Percentiles rank a stretch among this genome's conserved stretches.
Conservation (phyloP, 2,329 filamentous ascomycete species). For the Claviceps pazoutovae region DNA sequence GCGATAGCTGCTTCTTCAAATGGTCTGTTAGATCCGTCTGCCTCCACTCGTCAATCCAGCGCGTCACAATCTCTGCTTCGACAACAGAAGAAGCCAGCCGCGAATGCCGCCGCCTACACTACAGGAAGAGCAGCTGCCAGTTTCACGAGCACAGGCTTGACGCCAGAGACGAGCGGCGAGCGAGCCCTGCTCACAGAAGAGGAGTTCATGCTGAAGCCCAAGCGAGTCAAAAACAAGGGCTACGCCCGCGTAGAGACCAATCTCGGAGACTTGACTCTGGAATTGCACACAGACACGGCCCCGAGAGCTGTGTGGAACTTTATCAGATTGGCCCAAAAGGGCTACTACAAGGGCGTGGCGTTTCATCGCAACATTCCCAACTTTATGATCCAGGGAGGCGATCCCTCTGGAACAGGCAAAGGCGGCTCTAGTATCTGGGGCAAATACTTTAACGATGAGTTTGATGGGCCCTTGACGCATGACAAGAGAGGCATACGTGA, state of each 20-base stretch:
- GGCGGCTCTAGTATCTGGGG: conserved; percentile 90
- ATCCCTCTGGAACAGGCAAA: conserved; percentile 80
- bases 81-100: conserved; percentile 48
- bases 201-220: conserved; percentile 90
- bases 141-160: conserved; percentile 89
- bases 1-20: conserved; percentile 22
- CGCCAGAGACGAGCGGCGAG: conserved; percentile 78
- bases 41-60: conserved; percentile 2
- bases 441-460: conserved; percentile 86
- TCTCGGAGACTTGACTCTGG: conserved; percentile 71
- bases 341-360: conserved; percentile 70
- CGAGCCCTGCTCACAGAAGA: conserved; percentile 80
- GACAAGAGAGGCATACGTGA: conserved; percentile 54
- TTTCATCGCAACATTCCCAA: conserved; percentile 92
- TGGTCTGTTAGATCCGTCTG: conserved; percentile 5
- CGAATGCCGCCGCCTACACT: conserved; percentile 82
- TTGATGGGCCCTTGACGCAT: conserved; percentile 80
- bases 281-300: conserved; percentile 80
- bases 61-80: conserved; percentile 27
- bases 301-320: conserved; percentile 98
- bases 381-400: conserved; percentile 97
- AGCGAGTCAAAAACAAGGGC: conserved; percentile 76
- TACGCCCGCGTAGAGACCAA: conserved; percentile 85
- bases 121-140: conserved; percentile 84
- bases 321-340: conserved; percentile 69